These are phyloP conservation scores for Exophiala alcalophila DNA, from an alignment of 2,329 filamentous ascomycete species.

Conservation along the genomic window DNA sequence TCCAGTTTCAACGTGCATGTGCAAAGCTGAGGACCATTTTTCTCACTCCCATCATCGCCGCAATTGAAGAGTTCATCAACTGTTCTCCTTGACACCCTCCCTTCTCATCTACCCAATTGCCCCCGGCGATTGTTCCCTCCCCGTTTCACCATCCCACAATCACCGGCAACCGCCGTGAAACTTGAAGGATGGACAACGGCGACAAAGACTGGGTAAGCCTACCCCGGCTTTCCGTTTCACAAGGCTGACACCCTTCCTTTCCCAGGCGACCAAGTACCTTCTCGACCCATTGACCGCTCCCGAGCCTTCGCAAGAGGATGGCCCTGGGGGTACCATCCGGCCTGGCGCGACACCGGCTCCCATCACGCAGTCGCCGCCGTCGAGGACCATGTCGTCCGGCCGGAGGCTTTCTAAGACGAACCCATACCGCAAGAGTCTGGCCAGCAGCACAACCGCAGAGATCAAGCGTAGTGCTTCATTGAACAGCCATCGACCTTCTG, in stretches of 20 bases:
- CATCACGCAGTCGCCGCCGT: constrained; percentile 16
- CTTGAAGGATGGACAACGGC: constrained; percentile 16
- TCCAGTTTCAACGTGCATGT: no score
- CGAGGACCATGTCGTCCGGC: constrained; percentile 6
- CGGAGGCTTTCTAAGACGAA: constrained; percentile 28
- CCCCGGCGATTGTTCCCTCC: no score
- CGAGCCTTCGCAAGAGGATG: constrained; percentile 65
- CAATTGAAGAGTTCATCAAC: no score
- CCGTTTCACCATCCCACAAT: constrained; percentile 25
- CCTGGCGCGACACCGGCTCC: constrained; percentile 11
- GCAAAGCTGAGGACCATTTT: no score
- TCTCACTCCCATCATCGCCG: no score
- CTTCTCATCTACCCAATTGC: no score
- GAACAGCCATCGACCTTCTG: constrained; percentile 13
- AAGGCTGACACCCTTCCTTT: constrained; percentile 14
- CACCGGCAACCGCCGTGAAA: no score
- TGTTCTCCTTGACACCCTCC: no score
- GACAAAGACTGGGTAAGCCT: constrained; percentile 52
- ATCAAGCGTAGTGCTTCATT: constrained; percentile 21
- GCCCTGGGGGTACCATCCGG: constrained; percentile 57
- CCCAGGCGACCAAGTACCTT: constrained; percentile 63
- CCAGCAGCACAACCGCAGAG: constrained; percentile 11
- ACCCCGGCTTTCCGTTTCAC: neutral
- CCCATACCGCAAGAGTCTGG: constrained; percentile 26
- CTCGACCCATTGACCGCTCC: constrained; percentile 67